Conservation (phyloP, 768 basidiomycete species). For the Boletus sp. region DNA sequence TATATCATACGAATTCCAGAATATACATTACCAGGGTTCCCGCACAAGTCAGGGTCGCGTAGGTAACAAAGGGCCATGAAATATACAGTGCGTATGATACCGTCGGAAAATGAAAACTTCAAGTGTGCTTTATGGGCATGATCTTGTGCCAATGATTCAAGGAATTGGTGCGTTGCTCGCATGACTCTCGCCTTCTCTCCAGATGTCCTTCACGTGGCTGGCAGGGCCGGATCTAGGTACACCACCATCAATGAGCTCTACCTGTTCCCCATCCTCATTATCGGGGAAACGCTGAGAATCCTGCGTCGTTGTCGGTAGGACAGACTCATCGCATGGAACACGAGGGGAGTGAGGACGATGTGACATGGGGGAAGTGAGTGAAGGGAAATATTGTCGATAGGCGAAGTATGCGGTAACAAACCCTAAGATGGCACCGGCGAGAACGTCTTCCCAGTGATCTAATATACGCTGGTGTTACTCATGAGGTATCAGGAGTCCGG, state of each 20-base stretch:
- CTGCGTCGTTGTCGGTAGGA: slow-evolving; percentile 40
- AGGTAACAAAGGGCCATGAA: not conserved
- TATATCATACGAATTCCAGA: not conserved
- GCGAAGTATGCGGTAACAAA: slow-evolving; percentile 65
- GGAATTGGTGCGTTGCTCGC: slow-evolving; percentile 18
- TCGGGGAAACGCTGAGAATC: slow-evolving; percentile 15
- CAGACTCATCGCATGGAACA: slow-evolving; percentile 41
- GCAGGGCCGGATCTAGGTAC: slow-evolving; percentile 10
- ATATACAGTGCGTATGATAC: not conserved
- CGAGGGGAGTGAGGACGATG: slow-evolving; percentile 75
- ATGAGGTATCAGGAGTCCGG: slow-evolving; percentile 7
- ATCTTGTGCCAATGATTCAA: slow-evolving; percentile 5
- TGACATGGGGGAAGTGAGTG: slow-evolving; percentile 56
- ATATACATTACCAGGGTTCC: not conserved
- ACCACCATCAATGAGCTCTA: slow-evolving; percentile 23
- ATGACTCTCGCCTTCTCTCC: slow-evolving; percentile 32
- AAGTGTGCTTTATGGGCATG: not conserved
- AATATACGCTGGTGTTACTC: not conserved
- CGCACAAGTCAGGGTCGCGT: not conserved
- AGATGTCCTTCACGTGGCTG: slow-evolving; percentile 13
- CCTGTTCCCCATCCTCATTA: slow-evolving; percentile 19
- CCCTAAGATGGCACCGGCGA: slow-evolving; percentile 77
- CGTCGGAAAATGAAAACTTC: not conserved
- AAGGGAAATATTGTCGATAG: slow-evolving; percentile 83
- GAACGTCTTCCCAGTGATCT: slow-evolving; percentile 94